Evolutionary conservation across 371 early-diverging fungal genomes (phyloP).

Genomic region (Rhizopus arrhizus): DNA sequence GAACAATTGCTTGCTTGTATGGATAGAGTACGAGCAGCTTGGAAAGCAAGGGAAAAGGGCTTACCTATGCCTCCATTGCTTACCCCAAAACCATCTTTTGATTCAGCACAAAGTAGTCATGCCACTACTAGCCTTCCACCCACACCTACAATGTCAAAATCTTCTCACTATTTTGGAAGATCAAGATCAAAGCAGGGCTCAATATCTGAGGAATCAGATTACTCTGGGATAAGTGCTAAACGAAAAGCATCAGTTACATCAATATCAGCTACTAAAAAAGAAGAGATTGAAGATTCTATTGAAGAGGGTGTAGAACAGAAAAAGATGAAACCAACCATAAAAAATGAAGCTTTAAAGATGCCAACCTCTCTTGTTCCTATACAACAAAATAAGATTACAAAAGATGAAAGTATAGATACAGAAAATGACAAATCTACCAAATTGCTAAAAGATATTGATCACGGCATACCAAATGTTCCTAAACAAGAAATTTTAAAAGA

Average conservation of each 20-base stretch:
- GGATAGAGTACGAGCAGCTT: constrained; percentile 60
- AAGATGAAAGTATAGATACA: background rate
- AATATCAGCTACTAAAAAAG: constrained; percentile 2
- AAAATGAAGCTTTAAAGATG: background rate
- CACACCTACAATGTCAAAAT: constrained; percentile 1
- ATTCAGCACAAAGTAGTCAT: background rate
- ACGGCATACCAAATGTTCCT: too few relatives aligned
- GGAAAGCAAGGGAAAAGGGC: constrained; percentile 64
- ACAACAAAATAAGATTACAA: background rate
- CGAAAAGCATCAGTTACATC: constrained; percentile 15
- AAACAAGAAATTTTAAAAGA: background rate
- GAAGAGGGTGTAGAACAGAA: constrained; percentile 4
- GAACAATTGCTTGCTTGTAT: constrained; percentile 49
- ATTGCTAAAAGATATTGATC: too few relatives aligned
- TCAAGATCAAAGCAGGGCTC: constrained; percentile 13
- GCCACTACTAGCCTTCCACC: constrained; percentile 4
- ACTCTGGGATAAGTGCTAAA: background rate
- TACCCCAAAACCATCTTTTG: background rate
- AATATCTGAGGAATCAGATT: constrained; percentile 14
- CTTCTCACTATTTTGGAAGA: constrained; percentile 5
- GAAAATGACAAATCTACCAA: background rate
- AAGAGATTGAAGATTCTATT: background rate
- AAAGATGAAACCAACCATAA: background rate
- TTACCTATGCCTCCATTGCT: constrained; percentile 34
- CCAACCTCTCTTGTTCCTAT: background rate